Percentiles rank a stretch among this genome's conserved stretches.
phyloP scores from a whole-genome alignment of 768 basidiomycete genomes.

The Lactifluus piperatus region DNA sequence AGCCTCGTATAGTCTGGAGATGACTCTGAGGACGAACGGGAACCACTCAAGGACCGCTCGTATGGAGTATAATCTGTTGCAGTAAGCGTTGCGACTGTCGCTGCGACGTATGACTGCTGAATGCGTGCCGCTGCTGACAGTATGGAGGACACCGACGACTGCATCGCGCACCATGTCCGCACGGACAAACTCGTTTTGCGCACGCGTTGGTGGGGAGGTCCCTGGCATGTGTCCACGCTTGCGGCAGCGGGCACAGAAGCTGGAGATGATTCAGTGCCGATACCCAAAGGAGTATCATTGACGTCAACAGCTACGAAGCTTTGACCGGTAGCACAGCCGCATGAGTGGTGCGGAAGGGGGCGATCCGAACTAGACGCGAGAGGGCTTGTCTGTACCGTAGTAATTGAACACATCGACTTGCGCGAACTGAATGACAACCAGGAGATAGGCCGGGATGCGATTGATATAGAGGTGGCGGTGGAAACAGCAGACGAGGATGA shows the following conservation, averaged over 20 bases:
- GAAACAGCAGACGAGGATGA: not conserved
- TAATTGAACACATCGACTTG: conserved; percentile 7
- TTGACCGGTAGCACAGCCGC: conserved; percentile 13
- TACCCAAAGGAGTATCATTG: conserved; percentile 15
- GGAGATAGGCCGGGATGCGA: conserved; percentile 11
- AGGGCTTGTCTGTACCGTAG: conserved; percentile 1
- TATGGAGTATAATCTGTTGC: conserved; percentile 18
- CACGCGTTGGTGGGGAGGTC: not conserved
- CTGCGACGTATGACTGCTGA: conserved; percentile 49
- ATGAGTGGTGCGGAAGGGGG: conserved; percentile 8
- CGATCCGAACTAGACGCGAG: not conserved
- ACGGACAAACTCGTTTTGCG: not conserved
- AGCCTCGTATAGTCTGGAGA: conserved; percentile 37
- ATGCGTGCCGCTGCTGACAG: conserved; percentile 32
- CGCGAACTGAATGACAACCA: conserved; percentile 20
- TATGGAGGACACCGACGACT: conserved; percentile 11
- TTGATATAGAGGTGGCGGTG: not conserved
- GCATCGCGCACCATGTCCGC: conserved; percentile 8
- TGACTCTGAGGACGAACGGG: conserved; percentile 20
- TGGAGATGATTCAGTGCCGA: not conserved
- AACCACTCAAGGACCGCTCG: conserved; percentile 1
- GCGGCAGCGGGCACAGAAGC: not conserved
- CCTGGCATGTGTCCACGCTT: not conserved
- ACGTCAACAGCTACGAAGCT: conserved; percentile 16
- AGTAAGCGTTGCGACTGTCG: conserved; percentile 41